Evolutionary conservation across 2,329 filamentous ascomycete species (phyloP), one percentile per base, ranked within the genome.

Genomic region (Emmonsia crescens): DNA sequence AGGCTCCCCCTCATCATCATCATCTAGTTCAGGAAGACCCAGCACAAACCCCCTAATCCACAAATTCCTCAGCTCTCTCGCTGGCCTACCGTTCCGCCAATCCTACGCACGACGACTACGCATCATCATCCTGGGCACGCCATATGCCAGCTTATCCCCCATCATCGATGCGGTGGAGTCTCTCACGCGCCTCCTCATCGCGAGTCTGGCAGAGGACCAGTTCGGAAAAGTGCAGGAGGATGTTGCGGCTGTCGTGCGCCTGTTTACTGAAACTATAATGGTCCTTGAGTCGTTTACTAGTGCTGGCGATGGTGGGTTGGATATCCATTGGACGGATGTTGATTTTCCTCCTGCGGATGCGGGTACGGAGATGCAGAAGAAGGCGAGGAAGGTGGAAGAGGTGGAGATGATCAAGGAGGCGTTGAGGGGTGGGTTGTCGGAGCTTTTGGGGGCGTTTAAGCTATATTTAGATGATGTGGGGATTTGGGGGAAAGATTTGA

Each of bases 221-320:
- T 94, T 86, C 70, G 93, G 93, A 16, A 89, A 89, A 67, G 93
- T 95, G n/a, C 88, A 95, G 66, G 81, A 85, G 51, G 89, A 94
- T 65, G 85, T 97, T 1, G 84, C 89, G 0, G 77, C 76, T 57
- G 86, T 96, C 61, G 84, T 96, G 58, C 83, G 87, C 55, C 84
- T 85, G 1, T 83, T 95, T 64, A 92, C 89, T 0, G 71, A 72
- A 52, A 85, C 89, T 0, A 85, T 91, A 61, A 81, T 78, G 60
- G 85, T 85, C 66, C 77, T 96, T 3, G 87, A 96, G 68, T 76
- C 72, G 1, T 91, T 95, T 70, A 80, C 85, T 65, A 66, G 75
- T 54, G 70, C 67, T 29, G 74, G 73, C 73, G 8, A 75, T 69
- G 2, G 76, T 88, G 51, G 74, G 1, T 67, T 77, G 14, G 80